Evolutionary conservation across 768 basidiomycete genomes (phyloP).

Genomic region (Kwoniella dendrophila): DNA sequence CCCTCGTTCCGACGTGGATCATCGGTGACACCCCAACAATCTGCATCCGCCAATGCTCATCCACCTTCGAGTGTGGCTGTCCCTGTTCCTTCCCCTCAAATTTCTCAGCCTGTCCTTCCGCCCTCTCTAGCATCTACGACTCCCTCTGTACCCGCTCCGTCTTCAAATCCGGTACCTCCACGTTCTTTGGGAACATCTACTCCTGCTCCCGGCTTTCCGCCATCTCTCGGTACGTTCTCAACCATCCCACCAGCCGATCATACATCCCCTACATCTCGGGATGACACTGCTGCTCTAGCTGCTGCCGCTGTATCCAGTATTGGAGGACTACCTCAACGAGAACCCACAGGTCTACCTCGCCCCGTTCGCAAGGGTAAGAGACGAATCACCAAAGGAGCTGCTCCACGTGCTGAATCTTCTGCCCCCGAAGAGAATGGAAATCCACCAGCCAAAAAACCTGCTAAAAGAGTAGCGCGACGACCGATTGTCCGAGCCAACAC

Average conservation of each 20-base stretch:
- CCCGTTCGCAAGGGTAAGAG: constrained; percentile 5
- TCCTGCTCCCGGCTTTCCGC: constrained; percentile 3
- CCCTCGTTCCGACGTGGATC: constrained; percentile 12
- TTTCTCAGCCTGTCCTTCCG: background rate
- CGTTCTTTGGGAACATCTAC: constrained; percentile 5
- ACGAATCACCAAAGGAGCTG: constrained; percentile 4
- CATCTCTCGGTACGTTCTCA: constrained; percentile 17
- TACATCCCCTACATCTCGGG: background rate
- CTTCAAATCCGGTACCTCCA: background rate
- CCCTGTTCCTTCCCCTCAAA: background rate
- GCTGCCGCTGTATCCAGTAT: constrained; percentile 17
- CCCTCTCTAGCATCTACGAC: background rate
- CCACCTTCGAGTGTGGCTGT: background rate
- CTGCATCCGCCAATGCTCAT: background rate
- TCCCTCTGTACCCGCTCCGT: background rate
- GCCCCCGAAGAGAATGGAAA: background rate
- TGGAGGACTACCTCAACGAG: background rate
- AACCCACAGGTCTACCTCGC: too few relatives aligned
- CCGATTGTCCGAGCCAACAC: constrained; percentile 6
- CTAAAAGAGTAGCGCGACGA: background rate
- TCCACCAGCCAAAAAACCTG: background rate
- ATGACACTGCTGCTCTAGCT: constrained; percentile 8
- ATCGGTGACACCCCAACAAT: constrained; percentile 10
- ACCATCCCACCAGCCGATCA: background rate
- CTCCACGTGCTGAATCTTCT: background rate